Base-by-base conservation (phyloP, 306 rosid genomes). In the Castanea mollissima region DNA sequence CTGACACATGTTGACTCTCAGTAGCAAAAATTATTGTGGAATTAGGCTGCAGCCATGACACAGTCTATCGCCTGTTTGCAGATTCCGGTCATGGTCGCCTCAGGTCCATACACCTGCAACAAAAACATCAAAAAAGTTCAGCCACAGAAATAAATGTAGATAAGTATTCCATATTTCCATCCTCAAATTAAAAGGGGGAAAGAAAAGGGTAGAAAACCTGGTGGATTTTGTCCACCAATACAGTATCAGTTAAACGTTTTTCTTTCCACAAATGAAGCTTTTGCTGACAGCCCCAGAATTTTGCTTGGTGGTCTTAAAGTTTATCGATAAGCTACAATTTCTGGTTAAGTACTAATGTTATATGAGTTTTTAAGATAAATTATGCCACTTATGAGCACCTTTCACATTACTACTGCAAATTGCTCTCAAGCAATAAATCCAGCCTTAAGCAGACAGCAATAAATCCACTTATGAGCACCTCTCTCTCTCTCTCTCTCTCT, bases 41-140 rank as follows among this genome's bases (percentile, higher is more conserved):
- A 67, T 49, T 77, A 89, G 55, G 91, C 86, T 70, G 80, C 83
- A 51, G 88, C 77, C 81, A 81, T 81, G 79, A 93, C 81, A 89
- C 94, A 91, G 25, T 91, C 97, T 23, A 93, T 93, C 44, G 98
- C 98, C 76, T 93, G 88, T 84, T 89, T 93, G 90, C 97, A 93
- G 80, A 93, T 91, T 69, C 90, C 89, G 1, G 98, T 93, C 98
- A 93, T 93, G 54, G 97, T 93, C 69, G 90, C 94, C 78, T 93
- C 97, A 1, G 94, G 97, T 31, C 97, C 97, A 81, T 86, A 93
- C 70, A 93, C 92, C 97, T 93, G 84, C 79, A 87, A 60, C 25
- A 44, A 79, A 75, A 74, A 77, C 21, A 51, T 63, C 55, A 58
- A 77, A 10, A 77, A 34, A 55, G 60, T 70, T 79, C 58, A 54